Base-by-base conservation (phyloP, 176 grass and related monocot species). In the Bromus sterilis region DNA sequence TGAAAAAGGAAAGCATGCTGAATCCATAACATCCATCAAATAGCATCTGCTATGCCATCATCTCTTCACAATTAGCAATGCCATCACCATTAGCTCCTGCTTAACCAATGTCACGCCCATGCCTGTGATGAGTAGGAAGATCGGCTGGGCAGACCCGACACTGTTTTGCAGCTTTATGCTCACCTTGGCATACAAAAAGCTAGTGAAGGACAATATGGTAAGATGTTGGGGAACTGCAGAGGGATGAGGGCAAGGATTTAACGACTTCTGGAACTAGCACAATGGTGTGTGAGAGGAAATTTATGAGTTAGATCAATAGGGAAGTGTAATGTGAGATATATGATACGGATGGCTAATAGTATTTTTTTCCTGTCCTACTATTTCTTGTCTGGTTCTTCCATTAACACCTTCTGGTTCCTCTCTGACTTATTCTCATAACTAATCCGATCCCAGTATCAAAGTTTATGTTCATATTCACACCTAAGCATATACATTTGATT, bases 11-110 rank as follows among this genome's bases (percentile, higher is more conserved):
- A 79, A 85, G 59, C 5, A 77, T 57, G 16, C 71, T 21, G 10
- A 44, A 59, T 80, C 9, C 29, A 58, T 32, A 41, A 76, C 24
- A 46, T 37, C 56, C 13, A 33, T 9, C 51, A 84, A 80, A 70
- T 31, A 60, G 14, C 75, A 82, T 53, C 49, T 71, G 35, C 3
- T 56, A 36, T 57, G 7, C 55, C 7, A 48, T 16, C 28, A n/a
- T n/a, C 9, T 16, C 21, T 74, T 84, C 32, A 70, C 78, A 89
- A 65, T 78, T 6, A 82, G 70, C 25, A 66, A 83, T 48, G 48
- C 0, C 1, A 43, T 62, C 31, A 41, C 63, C 64, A 29, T 36
- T 72, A 26, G 10, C 11, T 40, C n/a, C 5, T 34, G 35, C 21
- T 65, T 66, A 73, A 73, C 14, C 36, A 31, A 72, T 71, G 68